Evolutionary conservation across 2,329 filamentous ascomycete species (phyloP).

Genomic region (Podosphaera leucotricha): DNA sequence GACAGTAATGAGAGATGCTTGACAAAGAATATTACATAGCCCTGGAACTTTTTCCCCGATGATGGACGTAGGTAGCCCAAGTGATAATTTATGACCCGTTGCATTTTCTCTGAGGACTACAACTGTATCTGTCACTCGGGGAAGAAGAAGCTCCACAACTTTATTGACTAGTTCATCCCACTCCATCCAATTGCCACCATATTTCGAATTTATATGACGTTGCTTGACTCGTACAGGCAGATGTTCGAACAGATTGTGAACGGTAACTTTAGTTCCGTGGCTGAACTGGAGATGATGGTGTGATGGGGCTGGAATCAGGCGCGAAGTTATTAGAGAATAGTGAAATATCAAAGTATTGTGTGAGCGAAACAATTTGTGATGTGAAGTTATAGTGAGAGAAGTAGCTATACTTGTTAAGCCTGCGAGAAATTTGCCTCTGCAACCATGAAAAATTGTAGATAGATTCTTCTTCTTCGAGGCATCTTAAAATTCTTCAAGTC

Average conservation of each 20-base stretch:
- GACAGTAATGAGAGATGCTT: constrained; percentile 37
- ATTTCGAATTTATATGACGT: constrained; percentile 29
- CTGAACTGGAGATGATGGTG: constrained; percentile 31
- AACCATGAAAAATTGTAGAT: constrained; percentile 32
- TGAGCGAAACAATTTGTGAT: constrained; percentile 32
- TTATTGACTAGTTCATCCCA: constrained; percentile 25
- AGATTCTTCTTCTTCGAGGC: constrained; percentile 49
- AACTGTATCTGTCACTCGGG: constrained; percentile 32
- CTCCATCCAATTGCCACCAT: constrained; percentile 28
- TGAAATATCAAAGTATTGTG: constrained; percentile 47
- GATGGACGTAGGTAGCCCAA: constrained; percentile 8
- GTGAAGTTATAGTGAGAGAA: constrained; percentile 53
- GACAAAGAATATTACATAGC: constrained; percentile 32
- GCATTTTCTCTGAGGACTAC: constrained; percentile 32
- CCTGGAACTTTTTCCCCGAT: constrained; percentile 2
- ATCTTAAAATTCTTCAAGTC: constrained; percentile 29
- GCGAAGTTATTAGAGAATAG: constrained; percentile 38
- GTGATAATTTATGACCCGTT: constrained; percentile 6
- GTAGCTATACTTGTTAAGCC: constrained; percentile 56
- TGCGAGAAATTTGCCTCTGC: constrained; percentile 50
- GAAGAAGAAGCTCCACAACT: constrained; percentile 41
- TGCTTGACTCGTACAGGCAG: constrained; percentile 83
- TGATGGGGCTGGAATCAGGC: constrained; percentile 35
- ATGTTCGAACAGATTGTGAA: constrained; percentile 66
- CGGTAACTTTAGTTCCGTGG: constrained; percentile 53